Evolutionary conservation across 495 filamentous ascomycete genomes (phyloP), one percentile per base, ranked within the genome.

Genomic region (Neurospora tetrasperma): DNA sequence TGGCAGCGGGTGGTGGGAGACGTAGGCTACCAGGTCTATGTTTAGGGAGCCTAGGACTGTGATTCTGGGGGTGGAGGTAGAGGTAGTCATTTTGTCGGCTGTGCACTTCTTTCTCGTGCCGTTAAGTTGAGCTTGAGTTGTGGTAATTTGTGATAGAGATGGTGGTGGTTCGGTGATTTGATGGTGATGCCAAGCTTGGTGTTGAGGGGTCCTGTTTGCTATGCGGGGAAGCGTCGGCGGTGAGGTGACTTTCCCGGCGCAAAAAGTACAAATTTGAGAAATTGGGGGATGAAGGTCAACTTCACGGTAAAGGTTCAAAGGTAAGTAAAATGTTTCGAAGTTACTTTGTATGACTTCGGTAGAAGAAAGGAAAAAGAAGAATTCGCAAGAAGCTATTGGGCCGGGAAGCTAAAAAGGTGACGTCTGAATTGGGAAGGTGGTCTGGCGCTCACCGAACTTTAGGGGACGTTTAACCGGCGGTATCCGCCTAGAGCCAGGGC

Each of bases 31-130:
- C 73, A 98, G 90, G 84, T 99, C 96, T 75, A 89, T 92, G 82
- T 98, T 98, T 70, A 99, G 90, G 66, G 94, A 97, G 76, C 96
- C 96, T 73, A 99, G 89, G 68, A 97, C 87, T 42, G 90, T 89
- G 79, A 98, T 88, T 71, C 82, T 83, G 8, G 78, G 79, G 54
- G 71, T 38, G 8, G 75, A 31, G 41, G 75, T 20, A 38, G 79
- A 23, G 48, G 71, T 39, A 41, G 78, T 43, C 75, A 77, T 80
- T 62, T 73, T 78, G 66, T 39, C 14, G 35, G 12, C 43, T 20
- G 43, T 54, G 66, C 35, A 38, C n/a, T 68, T 20, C 16, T 46
- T 70, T 59, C 23, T 68, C 23, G 12, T 43, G n/a, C 4, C 11
- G 20, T 59, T 35, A 2, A 18, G 27, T 66, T 62, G 27, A 20